Conservation (phyloP, 2,329 filamentous ascomycete genomes). For the Penicillium sp. region DNA sequence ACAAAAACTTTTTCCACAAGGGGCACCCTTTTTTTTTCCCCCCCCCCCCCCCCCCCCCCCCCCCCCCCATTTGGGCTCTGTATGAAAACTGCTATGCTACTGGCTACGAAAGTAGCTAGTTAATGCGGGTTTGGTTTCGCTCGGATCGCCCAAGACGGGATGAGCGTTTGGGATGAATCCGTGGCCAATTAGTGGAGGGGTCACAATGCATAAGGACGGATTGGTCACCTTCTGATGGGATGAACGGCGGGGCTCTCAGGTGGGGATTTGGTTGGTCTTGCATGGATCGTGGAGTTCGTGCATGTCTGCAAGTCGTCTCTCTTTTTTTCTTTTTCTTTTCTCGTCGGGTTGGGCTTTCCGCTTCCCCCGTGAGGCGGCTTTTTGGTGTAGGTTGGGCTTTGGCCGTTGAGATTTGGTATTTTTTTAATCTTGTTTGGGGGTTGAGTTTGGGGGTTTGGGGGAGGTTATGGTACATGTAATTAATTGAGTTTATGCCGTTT, state of each 20-base stretch:
- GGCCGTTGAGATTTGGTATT: neutral
- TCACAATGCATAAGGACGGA: constrained; percentile 10
- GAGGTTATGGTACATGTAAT: neutral
- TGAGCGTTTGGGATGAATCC: constrained; percentile 3
- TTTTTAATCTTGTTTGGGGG: neutral
- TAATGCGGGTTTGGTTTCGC: neutral
- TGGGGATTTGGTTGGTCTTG: constrained; percentile 1
- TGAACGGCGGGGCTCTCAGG: constrained; percentile 24
- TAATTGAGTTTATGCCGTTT: neutral
- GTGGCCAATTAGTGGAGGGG: constrained; percentile 12
- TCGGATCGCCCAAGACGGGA: constrained; percentile 1
- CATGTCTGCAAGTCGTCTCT: neutral
- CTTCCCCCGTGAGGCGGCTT: neutral
- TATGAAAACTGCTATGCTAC: neutral
- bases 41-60: no score
- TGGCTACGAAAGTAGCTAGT: neutral
- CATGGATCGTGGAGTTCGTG: constrained; percentile 11
- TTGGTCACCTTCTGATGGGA: constrained; percentile 21
- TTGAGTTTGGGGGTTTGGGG: neutral
- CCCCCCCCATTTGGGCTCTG: neutral
- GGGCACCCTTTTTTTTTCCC: no score
- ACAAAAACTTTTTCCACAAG: no score
- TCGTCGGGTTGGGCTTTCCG: constrained; percentile 1
- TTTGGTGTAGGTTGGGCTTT: neutral
- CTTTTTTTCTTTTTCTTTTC: neutral